Base-by-base conservation (phyloP, 805 yeast species). In the Candida suzukii region DNA sequence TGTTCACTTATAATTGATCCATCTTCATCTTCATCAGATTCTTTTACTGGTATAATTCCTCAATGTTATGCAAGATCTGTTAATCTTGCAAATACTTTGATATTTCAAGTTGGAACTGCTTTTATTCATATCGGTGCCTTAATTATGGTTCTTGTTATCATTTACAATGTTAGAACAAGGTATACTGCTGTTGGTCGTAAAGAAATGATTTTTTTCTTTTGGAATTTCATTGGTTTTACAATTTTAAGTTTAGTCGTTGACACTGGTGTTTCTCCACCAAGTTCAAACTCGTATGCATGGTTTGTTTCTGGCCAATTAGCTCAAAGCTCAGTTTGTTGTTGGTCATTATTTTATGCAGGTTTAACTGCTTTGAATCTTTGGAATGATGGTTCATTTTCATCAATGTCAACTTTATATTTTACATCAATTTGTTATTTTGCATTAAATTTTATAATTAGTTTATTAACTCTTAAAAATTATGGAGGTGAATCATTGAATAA, bases 111-210 rank as follows among this genome's bases (percentile, higher is more conserved):
- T 13, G 97, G 96, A 24, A 84, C 82, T 47, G 88, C 95, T 7
- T 84, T 91, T 57, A 76, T 88, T 18, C 87, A 90, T 56, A 78
- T 91, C 40, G 88, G 83, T 1, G 78, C 87, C 0, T 63, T 93
- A 27, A 63, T 74, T 7, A 73, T 87, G 33, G 47, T 83, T 29
- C 67, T 81, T 38, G 73, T 88, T 51, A 84, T 90, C 41, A 68
- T 88, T 12, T 85, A 80, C 67, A 81, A 83, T 51, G 78, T 90
- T 35, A 71, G 90, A 57, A 69, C 81, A 44, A 88, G 91, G 67
- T 90, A 86, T 58, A 93, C 99, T 0, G 97, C 98, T 12, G 90
- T 93, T 44, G 98, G 97, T 4, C 72, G 98, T 46, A 70, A 78
- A 12, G 99, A 93, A 57, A 83, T 88, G 80, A 62, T 87, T 41